phyloP scores from a whole-genome alignment of 441 rosid species.

The Erodium moschatum region DNA sequence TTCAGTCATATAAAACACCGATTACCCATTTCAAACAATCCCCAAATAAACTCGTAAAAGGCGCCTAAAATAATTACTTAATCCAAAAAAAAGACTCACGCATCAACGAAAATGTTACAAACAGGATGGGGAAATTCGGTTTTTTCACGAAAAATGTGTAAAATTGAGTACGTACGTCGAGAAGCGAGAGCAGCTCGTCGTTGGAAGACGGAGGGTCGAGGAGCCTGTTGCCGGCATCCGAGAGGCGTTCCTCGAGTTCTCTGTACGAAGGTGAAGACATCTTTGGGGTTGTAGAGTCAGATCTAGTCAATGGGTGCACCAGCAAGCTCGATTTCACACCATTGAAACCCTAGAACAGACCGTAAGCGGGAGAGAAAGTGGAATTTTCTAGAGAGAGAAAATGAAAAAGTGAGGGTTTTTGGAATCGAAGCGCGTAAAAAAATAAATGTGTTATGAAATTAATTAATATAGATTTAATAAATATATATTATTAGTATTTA shows the following conservation, averaged over 20 bases:
- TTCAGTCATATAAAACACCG: not conserved
- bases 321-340: slow-evolving; percentile 28
- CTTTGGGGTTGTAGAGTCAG: slow-evolving; percentile 3
- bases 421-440: not conserved
- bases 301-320: not conserved
- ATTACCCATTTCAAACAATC: not conserved
- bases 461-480: too few species aligned
- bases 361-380: slow-evolving; percentile 19
- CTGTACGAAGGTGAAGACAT: slow-evolving; percentile 46
- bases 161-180: slow-evolving; percentile 50
- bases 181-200: slow-evolving; percentile 73
- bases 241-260: slow-evolving; percentile 62
- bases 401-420: slow-evolving; percentile 19
- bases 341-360: slow-evolving; percentile 27
- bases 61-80: not conserved
- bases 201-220: slow-evolving; percentile 49
- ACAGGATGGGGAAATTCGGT: not conserved
- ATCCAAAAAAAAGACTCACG: not conserved
- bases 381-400: not conserved
- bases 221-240: slow-evolving; percentile 65
- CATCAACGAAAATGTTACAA: not conserved
- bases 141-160: not conserved
- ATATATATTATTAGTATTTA: too few species aligned
- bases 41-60: not conserved
- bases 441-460: too few species aligned